These are phyloP conservation scores for Fusarium globosum DNA, from an alignment of 2,329 filamentous ascomycete genomes.

Conservation along the genomic window DNA sequence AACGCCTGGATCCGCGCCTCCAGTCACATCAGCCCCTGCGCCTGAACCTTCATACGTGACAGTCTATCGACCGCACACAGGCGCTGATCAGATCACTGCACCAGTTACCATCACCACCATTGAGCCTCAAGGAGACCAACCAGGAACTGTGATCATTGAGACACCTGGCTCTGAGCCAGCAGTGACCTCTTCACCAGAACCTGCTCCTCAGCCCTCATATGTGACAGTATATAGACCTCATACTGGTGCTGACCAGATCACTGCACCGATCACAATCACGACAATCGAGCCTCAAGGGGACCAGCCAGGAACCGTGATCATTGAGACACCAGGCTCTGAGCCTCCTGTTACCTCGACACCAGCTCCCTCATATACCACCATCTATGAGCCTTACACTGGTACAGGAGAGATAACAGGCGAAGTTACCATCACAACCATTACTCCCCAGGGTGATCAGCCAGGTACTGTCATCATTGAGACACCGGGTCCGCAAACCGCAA, in stretches of 20 bases:
- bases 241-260: neutral
- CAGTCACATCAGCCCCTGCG: neutral
- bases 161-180: slow-evolving; percentile 4
- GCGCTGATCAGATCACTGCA: slow-evolving; percentile 1
- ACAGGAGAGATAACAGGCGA: slow-evolving; percentile 13
- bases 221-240: slow-evolving; percentile 2
- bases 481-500: slow-evolving; percentile 1
- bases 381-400: slow-evolving; percentile 25
- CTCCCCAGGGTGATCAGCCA: slow-evolving; percentile 9
- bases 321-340: slow-evolving; percentile 17
- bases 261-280: neutral
- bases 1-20: neutral
- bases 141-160: slow-evolving; percentile 21
- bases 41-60: slow-evolving; percentile 8
- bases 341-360: neutral
- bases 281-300: neutral
- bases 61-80: slow-evolving; percentile 1
- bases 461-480: slow-evolving; percentile 32
- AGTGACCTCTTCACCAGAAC: neutral
- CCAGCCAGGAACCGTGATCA: slow-evolving; percentile 18
- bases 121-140: neutral
- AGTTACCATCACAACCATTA: slow-evolving; percentile 4
- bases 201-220: slow-evolving; percentile 7
- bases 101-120: slow-evolving; percentile 8
- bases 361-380: slow-evolving; percentile 18